phyloP scores from a whole-genome alignment of 345 rosid species.

The Acer negundo region DNA sequence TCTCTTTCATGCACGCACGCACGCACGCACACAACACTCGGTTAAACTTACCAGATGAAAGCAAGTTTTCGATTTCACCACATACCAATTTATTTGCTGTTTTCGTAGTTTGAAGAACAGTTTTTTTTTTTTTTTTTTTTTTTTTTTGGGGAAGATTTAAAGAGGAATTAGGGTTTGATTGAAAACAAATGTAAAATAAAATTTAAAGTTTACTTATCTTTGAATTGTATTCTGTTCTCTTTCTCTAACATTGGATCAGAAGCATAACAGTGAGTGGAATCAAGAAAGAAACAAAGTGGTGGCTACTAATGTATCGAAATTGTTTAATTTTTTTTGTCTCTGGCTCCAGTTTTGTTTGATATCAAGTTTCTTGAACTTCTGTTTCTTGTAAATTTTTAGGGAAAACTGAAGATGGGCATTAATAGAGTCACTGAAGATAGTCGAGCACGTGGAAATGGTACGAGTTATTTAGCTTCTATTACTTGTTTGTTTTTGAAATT shows the following conservation, averaged over 20 bases:
- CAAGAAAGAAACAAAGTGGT: neutral
- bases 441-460: constrained; percentile 18
- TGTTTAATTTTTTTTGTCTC: neutral
- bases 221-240: neutral
- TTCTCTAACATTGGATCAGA: neutral
- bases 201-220: too few relatives aligned
- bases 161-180: neutral
- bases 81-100: neutral
- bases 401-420: neutral
- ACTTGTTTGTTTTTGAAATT: neutral
- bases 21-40: too few relatives aligned
- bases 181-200: too few relatives aligned
- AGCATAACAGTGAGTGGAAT: neutral
- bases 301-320: neutral
- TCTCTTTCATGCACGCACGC: neutral
- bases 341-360: neutral
- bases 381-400: constrained; percentile 23
- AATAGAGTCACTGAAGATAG: constrained; percentile 21
- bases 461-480: neutral
- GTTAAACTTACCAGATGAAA: neutral
- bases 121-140: neutral
- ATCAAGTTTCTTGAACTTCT: neutral
- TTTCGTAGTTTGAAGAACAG: too few relatives aligned
- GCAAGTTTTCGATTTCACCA: neutral
- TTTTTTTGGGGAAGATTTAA: neutral